Conservation (phyloP, 768 basidiomycete genomes). For the Cantharellus anzutake region DNA sequence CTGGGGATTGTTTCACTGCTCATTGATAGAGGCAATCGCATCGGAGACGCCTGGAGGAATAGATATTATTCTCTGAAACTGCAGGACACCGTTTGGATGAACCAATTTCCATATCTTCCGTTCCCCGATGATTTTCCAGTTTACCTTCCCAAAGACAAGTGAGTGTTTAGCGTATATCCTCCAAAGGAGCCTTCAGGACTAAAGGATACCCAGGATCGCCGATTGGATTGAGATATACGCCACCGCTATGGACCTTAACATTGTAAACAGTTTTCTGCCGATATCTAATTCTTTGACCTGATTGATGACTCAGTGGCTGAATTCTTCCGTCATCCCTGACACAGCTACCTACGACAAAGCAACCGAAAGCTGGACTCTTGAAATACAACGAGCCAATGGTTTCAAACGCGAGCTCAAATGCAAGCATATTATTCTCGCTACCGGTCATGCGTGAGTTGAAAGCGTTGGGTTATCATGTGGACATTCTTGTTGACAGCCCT, state of each 20-base stretch:
- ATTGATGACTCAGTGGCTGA: neutral
- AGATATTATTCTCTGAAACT: neutral
- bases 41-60: conserved; percentile 6
- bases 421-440: neutral
- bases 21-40: conserved; percentile 15
- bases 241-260: conserved; percentile 3
- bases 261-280: neutral
- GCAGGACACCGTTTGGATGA: conserved; percentile 1
- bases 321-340: neutral
- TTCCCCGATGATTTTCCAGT: conserved; percentile 6
- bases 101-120: conserved; percentile 1
- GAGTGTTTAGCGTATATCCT: too few species aligned
- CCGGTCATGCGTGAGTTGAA: neutral
- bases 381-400: neutral
- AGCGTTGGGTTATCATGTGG: neutral
- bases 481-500: neutral
- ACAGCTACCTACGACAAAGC: neutral
- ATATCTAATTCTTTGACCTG: neutral
- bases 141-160: neutral
- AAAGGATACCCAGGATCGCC: conserved; percentile 4
- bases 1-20: conserved; percentile 17
- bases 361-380: neutral
- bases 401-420: neutral
- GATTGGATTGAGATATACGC: conserved; percentile 6
- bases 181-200: too few species aligned